Evolutionary conservation across 2,329 filamentous ascomycete species (phyloP).

Genomic region (Ceratocystis papillata): DNA sequence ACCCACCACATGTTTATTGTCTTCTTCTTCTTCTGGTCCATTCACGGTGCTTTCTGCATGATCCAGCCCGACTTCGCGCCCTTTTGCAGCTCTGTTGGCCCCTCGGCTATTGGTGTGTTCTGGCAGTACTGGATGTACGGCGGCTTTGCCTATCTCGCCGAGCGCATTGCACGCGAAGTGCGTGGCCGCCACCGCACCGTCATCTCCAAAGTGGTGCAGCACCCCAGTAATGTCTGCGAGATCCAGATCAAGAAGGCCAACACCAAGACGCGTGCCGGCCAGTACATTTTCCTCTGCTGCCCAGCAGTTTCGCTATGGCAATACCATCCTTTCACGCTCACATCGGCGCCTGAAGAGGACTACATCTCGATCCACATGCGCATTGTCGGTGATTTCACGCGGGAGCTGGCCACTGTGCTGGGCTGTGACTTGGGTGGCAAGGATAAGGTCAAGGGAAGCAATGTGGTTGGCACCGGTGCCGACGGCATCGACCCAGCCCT

Average conservation of each 20-base stretch:
- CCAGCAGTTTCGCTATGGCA: constrained; percentile 80
- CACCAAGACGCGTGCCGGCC: constrained; percentile 68
- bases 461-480: constrained; percentile 57
- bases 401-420: constrained; percentile 54
- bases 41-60: constrained; percentile 84
- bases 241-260: constrained; percentile 88
- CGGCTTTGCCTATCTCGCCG: constrained; percentile 68
- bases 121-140: constrained; percentile 87
- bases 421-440: constrained; percentile 54
- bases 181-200: constrained; percentile 74
- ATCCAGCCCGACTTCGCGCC: constrained; percentile 73
- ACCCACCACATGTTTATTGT: constrained; percentile 79
- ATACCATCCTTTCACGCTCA: constrained; percentile 79
- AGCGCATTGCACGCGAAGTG: constrained; percentile 66
- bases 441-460: constrained; percentile 43
- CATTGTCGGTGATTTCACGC: constrained; percentile 73
- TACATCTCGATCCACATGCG: constrained; percentile 82
- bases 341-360: constrained; percentile 78
- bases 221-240: constrained; percentile 79
- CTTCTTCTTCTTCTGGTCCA: constrained; percentile 86
- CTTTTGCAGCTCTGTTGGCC: constrained; percentile 59
- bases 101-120: constrained; percentile 61
- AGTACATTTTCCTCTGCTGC: constrained; percentile 84
- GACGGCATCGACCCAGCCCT: constrained; percentile 58
- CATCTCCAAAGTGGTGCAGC: constrained; percentile 80